A percentile compares a stretch with the other conserved stretches of the same genome.
Conservation (phyloP, 352 stramenopile species). For the Globisporangium spinosum region DNA sequence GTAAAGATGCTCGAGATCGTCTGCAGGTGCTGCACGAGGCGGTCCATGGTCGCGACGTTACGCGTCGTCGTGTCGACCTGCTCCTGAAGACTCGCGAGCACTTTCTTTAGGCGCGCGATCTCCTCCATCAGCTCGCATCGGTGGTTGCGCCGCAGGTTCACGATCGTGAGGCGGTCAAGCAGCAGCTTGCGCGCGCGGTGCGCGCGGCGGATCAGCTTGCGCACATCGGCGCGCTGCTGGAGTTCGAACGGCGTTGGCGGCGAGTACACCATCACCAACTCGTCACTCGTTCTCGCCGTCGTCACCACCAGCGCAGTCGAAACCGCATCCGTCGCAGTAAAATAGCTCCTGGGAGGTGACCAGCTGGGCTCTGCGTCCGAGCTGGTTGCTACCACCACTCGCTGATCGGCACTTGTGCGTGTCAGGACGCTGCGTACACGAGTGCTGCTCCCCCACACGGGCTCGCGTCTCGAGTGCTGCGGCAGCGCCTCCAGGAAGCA, state of each 20-base stretch:
- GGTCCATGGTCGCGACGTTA: conserved; percentile 33
- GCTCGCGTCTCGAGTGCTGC: neutral
- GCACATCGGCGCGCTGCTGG: conserved; percentile 4
- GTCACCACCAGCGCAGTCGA: neutral
- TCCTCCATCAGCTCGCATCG: conserved; percentile 35
- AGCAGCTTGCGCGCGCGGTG: conserved; percentile 26
- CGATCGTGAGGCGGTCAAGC: conserved; percentile 20
- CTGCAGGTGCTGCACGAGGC: conserved; percentile 28
- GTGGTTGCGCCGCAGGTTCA: conserved; percentile 21
- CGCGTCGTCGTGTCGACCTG: conserved; percentile 37
- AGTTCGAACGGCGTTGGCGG: neutral
- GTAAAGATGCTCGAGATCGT: conserved; percentile 25
- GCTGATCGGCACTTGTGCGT: neutral
- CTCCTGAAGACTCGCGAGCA: conserved; percentile 28
- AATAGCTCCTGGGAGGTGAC: neutral
- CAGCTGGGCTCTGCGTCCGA: neutral
- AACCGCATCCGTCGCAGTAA: neutral
- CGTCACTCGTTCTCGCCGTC: neutral
- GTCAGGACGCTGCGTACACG: neutral
- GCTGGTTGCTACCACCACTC: neutral
- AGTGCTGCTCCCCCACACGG: neutral
- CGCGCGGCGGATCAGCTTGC: conserved; percentile 15
- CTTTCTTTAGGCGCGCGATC: conserved; percentile 28
- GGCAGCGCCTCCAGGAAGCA: neutral
- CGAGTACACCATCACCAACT: neutral